Evolutionary conservation across 768 basidiomycete species (phyloP).

Genomic region (Suillus tomentosus): DNA sequence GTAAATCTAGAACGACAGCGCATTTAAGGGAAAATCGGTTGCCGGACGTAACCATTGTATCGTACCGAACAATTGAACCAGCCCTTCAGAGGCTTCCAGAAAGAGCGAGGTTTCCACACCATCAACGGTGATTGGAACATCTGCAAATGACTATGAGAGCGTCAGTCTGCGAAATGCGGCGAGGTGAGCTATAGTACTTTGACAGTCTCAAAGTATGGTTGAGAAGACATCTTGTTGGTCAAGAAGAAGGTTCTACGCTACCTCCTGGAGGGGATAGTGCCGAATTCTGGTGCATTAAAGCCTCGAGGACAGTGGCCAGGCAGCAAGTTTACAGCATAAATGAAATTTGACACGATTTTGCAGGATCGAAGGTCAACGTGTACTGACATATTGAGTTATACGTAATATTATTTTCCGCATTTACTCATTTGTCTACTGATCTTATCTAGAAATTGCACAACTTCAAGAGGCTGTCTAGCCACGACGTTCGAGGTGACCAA

Average conservation of each 20-base stretch:
- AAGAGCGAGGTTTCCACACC: conserved; percentile 84
- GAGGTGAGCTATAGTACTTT: conserved; percentile 43
- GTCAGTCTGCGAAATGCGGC: conserved; percentile 3
- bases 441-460: neutral
- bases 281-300: conserved; percentile 16
- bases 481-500: neutral
- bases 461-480: neutral
- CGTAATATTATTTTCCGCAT: conserved; percentile 6
- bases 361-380: conserved; percentile 1
- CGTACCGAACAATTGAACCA: conserved; percentile 73
- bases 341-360: conserved; percentile 6
- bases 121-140: conserved; percentile 71
- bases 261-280: conserved; percentile 11
- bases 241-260: conserved; percentile 12
- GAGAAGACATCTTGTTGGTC: conserved; percentile 26
- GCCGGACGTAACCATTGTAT: conserved; percentile 15
- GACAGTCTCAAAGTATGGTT: conserved; percentile 69
- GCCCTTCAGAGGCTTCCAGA: conserved; percentile 86
- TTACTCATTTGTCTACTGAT: neutral
- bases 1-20: conserved; percentile 48
- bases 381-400: neutral
- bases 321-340: conserved; percentile 4
- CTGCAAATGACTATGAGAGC: conserved; percentile 72
- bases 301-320: conserved; percentile 34
- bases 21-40: conserved; percentile 15